Base-by-base conservation (phyloP, 2,329 filamentous ascomycete species). In the Fusarium burgessii region DNA sequence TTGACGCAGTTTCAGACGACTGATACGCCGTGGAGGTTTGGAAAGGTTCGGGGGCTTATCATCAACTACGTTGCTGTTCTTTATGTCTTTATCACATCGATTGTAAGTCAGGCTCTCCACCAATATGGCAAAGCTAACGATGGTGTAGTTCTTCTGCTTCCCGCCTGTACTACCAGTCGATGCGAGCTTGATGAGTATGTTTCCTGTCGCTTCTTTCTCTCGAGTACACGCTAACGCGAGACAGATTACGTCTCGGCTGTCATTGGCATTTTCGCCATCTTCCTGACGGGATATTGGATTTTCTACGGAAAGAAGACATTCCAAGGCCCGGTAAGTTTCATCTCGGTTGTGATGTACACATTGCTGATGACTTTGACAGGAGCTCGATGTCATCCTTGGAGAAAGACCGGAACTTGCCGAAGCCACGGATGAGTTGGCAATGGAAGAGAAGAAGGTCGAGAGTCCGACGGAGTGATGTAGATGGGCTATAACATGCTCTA, bases 231-330 rank as follows among this genome's bases (percentile, higher is more conserved):
- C 51, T 69, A 17, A 72, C 25, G 17, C 0, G 5, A 4, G 14
- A 29, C 5, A 80, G 79, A 81, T 52, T 82, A 82, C 42, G 80
- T 82, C 3, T 77, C 76, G 8, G 79, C 74, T 9, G 79, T 82
- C 6, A 80, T 82, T 54, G 78, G 79, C 15, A 81, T 82, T 3
- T 81, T 80, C 7, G 46, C 60, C 3, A 25, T 73, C 1, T 51
- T 74, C 12, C 27, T 71, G 4, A 54, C 50, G 2, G 51, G 35
- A 2, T 74, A 71, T 2, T 74, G 72, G 72, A 18, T 66, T 0
- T n/a, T 51, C 0, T 74, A 69, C 4, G 66, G 70, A 11, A 71
- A 64, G 27, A 69, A 64, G 18, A 66, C 60, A 5, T 74, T 74
- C 23, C 52, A 74, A 11, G 72, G 72, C 2, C 72, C 72, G 4